A percentile compares a stretch with the other conserved stretches of the same genome.
Conservation (phyloP, 768 basidiomycete species). For the Auriscalpium vulgare region DNA sequence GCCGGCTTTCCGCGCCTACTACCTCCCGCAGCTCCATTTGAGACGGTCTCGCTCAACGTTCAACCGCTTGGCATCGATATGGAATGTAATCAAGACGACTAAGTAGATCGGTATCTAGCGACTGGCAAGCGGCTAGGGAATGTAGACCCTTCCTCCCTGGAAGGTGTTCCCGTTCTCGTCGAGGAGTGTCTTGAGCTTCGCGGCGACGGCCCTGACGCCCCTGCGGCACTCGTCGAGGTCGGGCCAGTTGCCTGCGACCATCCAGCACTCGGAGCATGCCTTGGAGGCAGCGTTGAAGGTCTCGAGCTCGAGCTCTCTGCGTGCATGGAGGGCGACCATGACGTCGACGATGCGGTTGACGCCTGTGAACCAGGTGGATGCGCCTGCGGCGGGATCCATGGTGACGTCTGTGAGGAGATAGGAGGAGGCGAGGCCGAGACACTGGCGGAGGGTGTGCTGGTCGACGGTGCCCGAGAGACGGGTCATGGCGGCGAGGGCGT, state of each 20-base stretch:
- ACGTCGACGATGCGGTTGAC: constrained; percentile 66
- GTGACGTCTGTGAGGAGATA: constrained; percentile 70
- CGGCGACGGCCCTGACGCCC: constrained; percentile 52
- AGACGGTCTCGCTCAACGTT: too few species aligned
- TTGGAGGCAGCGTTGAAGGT: constrained; percentile 65
- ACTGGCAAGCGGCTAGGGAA: constrained; percentile 15
- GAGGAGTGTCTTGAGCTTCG: constrained; percentile 46
- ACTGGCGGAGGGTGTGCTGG: constrained; percentile 54
- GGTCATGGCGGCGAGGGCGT: constrained; percentile 45
- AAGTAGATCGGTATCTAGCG: too few species aligned
- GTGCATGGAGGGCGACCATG: constrained; percentile 58
- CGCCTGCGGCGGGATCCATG: constrained; percentile 49
- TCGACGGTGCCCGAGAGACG: constrained; percentile 41
- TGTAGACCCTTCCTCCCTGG: constrained; percentile 29
- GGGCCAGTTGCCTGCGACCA: constrained; percentile 57
- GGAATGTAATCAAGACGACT: too few species aligned
- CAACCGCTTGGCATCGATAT: too few species aligned
- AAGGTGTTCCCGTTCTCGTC: constrained; percentile 48
- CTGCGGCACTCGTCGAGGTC: constrained; percentile 57
- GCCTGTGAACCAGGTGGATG: constrained; percentile 57
- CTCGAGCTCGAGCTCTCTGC: constrained; percentile 65
- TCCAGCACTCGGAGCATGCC: constrained; percentile 79
- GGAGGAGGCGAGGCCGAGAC: constrained; percentile 66
- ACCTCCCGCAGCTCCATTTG: too few species aligned
- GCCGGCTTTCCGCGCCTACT: too few species aligned